Conservation (phyloP, 202 grass and related monocot species). For the Schoenoplectus tabernaemontani region DNA sequence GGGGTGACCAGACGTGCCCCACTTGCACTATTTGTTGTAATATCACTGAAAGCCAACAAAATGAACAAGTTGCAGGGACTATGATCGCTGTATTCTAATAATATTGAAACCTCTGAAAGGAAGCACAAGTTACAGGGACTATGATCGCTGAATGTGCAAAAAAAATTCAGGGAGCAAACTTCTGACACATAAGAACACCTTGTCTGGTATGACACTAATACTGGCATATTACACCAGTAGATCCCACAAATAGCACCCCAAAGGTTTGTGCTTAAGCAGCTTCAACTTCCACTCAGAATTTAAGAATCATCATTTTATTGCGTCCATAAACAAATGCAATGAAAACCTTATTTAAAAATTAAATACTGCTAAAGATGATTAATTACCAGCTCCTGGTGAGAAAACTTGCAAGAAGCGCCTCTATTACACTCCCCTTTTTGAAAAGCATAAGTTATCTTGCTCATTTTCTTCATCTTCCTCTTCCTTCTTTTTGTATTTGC, state of each 20-base stretch:
- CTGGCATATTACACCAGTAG: neutral
- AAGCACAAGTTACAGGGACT: neutral
- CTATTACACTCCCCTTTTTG: slow-evolving; percentile 92
- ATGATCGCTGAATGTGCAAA: neutral
- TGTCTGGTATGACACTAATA: neutral
- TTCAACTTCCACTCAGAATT: neutral
- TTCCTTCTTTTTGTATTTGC: slow-evolving; percentile 80
- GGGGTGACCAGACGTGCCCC: no score
- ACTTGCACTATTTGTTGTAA: neutral
- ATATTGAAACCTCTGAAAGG: neutral
- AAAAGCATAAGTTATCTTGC: slow-evolving; percentile 62
- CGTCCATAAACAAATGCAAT: slow-evolving; percentile 1
- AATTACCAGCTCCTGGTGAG: slow-evolving; percentile 69
- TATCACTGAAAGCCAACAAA: neutral
- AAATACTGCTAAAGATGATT: neutral
- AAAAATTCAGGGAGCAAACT: neutral
- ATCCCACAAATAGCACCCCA: neutral
- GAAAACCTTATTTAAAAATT: neutral
- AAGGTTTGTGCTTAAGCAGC: neutral
- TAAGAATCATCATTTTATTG: neutral
- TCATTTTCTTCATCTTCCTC: slow-evolving; percentile 73
- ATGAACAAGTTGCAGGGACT: neutral
- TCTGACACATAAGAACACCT: neutral
- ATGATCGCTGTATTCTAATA: neutral
- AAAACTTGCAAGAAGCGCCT: slow-evolving; percentile 80